These are phyloP conservation scores for Cyberlindnera galapagoensis DNA, from an alignment of 805 yeast genomes.

Conservation along the genomic window DNA sequence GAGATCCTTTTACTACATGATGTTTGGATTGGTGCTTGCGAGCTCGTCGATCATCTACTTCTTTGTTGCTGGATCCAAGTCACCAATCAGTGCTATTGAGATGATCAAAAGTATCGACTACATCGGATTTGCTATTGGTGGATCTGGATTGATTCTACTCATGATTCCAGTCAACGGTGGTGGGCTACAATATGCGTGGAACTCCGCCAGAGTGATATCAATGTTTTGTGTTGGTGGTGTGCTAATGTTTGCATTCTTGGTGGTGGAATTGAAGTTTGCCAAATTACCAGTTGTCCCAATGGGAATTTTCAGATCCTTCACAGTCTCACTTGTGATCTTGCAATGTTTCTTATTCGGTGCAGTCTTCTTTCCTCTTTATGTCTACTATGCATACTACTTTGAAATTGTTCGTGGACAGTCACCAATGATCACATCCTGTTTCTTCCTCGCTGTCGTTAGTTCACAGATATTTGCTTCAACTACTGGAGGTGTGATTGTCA, in stretches of 20 bases:
- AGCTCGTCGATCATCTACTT: constrained; percentile 39
- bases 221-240: constrained; percentile 38
- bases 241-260: constrained; percentile 35
- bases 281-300: constrained; percentile 50
- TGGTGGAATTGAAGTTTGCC: constrained; percentile 40
- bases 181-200: constrained; percentile 53
- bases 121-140: constrained; percentile 41
- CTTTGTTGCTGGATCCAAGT: constrained; percentile 32
- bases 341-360: constrained; percentile 44
- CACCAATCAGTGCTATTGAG: constrained; percentile 29
- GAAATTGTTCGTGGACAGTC: constrained; percentile 14
- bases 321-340: constrained; percentile 28
- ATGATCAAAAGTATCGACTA: constrained; percentile 48
- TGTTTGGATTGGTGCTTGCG: constrained; percentile 37
- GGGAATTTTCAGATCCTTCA: constrained; percentile 31
- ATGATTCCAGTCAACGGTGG: constrained; percentile 56
- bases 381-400: constrained; percentile 41
- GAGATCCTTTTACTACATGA: constrained; percentile 36
- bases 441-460: constrained; percentile 11
- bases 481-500: constrained; percentile 12
- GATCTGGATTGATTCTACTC: constrained; percentile 42
- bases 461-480: constrained; percentile 13
- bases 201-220: constrained; percentile 34
- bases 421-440: constrained; percentile 13
- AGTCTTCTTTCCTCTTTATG: constrained; percentile 39